These are phyloP conservation scores for Arachis stenosperma DNA, from an alignment of 306 rosid species.

Conservation along the genomic window DNA sequence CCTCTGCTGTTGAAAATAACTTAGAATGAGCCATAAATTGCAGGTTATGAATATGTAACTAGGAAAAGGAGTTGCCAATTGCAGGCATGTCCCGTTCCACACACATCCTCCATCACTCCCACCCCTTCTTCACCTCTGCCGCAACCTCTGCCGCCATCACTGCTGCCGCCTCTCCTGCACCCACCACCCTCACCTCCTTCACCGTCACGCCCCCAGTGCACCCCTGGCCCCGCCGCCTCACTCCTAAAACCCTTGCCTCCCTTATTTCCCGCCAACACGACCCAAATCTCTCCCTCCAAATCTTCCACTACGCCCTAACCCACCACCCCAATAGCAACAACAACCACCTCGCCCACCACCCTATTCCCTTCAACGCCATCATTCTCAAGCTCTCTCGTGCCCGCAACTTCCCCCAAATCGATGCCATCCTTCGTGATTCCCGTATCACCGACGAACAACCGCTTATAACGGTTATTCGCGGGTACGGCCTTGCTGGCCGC, in stretches of 20 bases:
- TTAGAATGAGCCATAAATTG: too few species aligned
- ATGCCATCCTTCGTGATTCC: slow-evolving; percentile 29
- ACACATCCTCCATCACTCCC: slow-evolving; percentile 4
- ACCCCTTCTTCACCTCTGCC: slow-evolving; percentile 3
- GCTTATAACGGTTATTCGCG: slow-evolving; percentile 60
- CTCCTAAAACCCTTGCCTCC: slow-evolving; percentile 57
- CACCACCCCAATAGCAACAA: slow-evolving; percentile 46
- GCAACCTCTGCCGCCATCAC: slow-evolving; percentile 7
- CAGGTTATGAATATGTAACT: too few species aligned
- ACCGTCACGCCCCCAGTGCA: slow-evolving; percentile 68
- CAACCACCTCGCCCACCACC: slow-evolving; percentile 50
- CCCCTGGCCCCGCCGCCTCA: slow-evolving; percentile 77
- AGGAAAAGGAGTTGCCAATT: too few species aligned
- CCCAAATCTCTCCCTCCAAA: slow-evolving; percentile 70
- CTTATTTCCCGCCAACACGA: slow-evolving; percentile 67
- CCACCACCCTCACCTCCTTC: slow-evolving; percentile 45
- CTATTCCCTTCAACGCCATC: slow-evolving; percentile 66
- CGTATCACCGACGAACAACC: slow-evolving; percentile 48
- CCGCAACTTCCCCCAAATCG: slow-evolving; percentile 54
- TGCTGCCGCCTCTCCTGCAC: slow-evolving; percentile 15
- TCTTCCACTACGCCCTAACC: slow-evolving; percentile 67
- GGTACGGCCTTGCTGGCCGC: slow-evolving; percentile 60
- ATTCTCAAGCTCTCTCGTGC: slow-evolving; percentile 64
- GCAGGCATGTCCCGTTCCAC: neutral
- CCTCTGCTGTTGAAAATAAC: too few species aligned